Evolutionary conservation across 768 basidiomycete genomes (phyloP).

Genomic region (Kwoniella botswanensis): DNA sequence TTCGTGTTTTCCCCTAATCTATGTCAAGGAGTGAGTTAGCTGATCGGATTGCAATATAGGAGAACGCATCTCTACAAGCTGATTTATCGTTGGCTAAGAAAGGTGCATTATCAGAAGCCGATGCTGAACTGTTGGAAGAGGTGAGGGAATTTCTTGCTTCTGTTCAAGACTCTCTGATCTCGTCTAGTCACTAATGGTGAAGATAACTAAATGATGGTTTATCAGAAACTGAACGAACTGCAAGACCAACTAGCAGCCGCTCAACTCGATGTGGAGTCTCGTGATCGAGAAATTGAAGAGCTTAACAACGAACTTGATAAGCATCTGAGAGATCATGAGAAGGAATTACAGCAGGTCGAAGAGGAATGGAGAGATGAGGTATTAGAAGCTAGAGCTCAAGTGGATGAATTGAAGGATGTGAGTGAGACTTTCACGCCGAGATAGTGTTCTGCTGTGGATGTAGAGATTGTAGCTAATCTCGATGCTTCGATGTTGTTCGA

Average conservation of each 20-base stretch:
- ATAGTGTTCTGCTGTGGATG: not conserved
- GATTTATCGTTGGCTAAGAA: conserved; percentile 42
- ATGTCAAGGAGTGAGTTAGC: conserved; percentile 8
- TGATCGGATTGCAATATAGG: conserved; percentile 28
- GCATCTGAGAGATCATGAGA: conserved; percentile 57
- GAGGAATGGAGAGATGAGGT: conserved; percentile 88
- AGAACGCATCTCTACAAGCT: conserved; percentile 41
- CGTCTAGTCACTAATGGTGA: too few species aligned
- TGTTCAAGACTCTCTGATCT: not conserved
- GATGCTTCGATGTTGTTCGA: not conserved
- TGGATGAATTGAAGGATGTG: conserved; percentile 67
- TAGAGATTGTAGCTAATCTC: not conserved
- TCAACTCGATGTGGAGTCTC: conserved; percentile 80
- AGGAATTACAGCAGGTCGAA: conserved; percentile 64
- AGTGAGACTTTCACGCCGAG: conserved; percentile 19
- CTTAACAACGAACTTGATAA: conserved; percentile 76
- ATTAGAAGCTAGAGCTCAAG: conserved; percentile 75
- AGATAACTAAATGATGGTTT: not conserved
- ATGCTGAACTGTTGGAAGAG: conserved; percentile 42
- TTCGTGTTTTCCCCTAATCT: too few species aligned
- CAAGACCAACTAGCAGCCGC: conserved; percentile 53
- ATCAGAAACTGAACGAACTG: conserved; percentile 51
- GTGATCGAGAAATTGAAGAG: conserved; percentile 76
- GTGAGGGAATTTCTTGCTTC: conserved; percentile 23
- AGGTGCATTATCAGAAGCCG: conserved; percentile 51